phyloP scores from a whole-genome alignment of 805 yeast genomes.

The Wickerhamiella brachini region DNA sequence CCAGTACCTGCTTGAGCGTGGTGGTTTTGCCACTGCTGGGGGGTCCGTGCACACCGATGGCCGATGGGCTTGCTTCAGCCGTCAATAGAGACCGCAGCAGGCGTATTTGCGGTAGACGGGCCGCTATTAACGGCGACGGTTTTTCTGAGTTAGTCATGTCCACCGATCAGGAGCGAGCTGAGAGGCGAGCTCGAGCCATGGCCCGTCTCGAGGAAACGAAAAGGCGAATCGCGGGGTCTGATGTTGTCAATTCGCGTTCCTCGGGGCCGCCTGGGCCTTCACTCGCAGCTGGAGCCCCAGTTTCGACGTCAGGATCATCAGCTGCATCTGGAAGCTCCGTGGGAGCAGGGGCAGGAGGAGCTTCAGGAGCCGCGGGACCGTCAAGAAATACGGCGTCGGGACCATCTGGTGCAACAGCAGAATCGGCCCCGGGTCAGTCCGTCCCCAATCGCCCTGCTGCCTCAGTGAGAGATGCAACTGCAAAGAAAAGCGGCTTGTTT shows the following conservation, averaged over 20 bases:
- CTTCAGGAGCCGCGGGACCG: too few species aligned
- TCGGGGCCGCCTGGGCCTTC: background rate
- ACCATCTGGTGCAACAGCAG: too few species aligned
- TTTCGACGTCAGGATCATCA: background rate
- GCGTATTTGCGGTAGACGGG: conserved; percentile 12
- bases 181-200: conserved; percentile 14
- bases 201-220: conserved; percentile 15
- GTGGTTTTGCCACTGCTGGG: conserved; percentile 36
- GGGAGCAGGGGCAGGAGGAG: background rate
- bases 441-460: background rate
- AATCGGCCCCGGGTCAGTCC: background rate
- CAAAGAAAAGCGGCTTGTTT: background rate
- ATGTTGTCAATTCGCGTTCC: background rate
- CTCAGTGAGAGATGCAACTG: background rate
- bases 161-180: conserved; percentile 13
- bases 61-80: conserved; percentile 4
- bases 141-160: background rate
- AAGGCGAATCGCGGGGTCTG: conserved; percentile 3
- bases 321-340: background rate
- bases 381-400: too few species aligned
- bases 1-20: conserved; percentile 25
- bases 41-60: conserved; percentile 35
- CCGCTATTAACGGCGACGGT: background rate
- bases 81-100: conserved; percentile 13
- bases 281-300: background rate